Conservation (phyloP, 2,329 filamentous ascomycete genomes). For the Fusarium newnesense region DNA sequence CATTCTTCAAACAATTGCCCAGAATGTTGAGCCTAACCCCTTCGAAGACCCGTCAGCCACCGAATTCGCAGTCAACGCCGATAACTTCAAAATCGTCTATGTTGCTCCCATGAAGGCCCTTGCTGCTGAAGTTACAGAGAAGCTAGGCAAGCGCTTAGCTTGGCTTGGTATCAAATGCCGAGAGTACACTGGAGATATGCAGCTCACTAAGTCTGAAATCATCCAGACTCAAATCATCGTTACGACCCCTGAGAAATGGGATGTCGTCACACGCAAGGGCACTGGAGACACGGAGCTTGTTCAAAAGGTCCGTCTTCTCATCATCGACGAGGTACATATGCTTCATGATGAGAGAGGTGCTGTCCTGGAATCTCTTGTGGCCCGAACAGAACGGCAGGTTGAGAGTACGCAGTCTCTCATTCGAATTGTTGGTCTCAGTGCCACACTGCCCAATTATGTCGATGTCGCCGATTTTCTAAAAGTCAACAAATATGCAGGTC, state of each 20-base stretch:
- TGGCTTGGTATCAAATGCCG: slow-evolving; percentile 95
- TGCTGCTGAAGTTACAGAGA: slow-evolving; percentile 95
- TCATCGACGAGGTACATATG: slow-evolving; percentile 99
- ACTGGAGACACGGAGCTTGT: slow-evolving; percentile 97
- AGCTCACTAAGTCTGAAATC: slow-evolving; percentile 96
- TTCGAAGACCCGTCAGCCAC: slow-evolving; percentile 76
- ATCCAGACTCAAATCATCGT: slow-evolving; percentile 97
- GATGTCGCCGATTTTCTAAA: slow-evolving; percentile 98
- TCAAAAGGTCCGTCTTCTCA: slow-evolving; percentile 93
- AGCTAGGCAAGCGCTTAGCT: slow-evolving; percentile 87
- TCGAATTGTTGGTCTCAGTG: slow-evolving; percentile 93
- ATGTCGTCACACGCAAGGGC: slow-evolving; percentile 96
- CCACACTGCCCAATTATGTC: slow-evolving; percentile 94
- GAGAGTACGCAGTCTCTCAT: slow-evolving; percentile 98
- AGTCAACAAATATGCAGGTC: slow-evolving; percentile 89
- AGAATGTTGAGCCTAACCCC: slow-evolving; percentile 84
- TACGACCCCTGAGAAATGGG: slow-evolving; percentile 99
- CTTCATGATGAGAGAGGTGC: slow-evolving; percentile 97
- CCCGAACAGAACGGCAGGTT: slow-evolving; percentile 93
- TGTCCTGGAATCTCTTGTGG: slow-evolving; percentile 94
- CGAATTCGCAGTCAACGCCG: slow-evolving; percentile 83
- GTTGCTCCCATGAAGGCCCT: slow-evolving; percentile 99
- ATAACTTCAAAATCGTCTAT: slow-evolving; percentile 98
- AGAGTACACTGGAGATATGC: slow-evolving; percentile 98
- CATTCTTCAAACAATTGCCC: slow-evolving; percentile 88